Evolutionary conservation across 305 asterid species (phyloP).

Genomic region (Petunia hybrid): DNA sequence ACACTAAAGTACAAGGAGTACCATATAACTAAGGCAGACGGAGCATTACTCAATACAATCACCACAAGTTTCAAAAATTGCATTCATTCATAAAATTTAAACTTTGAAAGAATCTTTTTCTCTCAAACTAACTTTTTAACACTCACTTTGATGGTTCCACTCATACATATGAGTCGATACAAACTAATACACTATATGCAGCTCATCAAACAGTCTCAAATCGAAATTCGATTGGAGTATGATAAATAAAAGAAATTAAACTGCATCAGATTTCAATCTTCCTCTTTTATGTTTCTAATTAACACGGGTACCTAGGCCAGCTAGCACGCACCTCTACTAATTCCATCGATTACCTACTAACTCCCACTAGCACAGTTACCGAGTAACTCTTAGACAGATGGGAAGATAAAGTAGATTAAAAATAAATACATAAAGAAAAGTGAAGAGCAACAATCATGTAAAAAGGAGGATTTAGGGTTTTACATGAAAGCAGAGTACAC

Average conservation of each 20-base stretch:
- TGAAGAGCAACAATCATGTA: neutral
- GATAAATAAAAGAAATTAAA: neutral
- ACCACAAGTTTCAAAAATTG: slow-evolving; percentile 3
- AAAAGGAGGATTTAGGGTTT: slow-evolving; percentile 14
- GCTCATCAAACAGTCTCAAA: neutral
- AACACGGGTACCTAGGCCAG: no score
- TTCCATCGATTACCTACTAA: no score
- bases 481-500: slow-evolving; percentile 15
- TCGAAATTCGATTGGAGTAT: neutral
- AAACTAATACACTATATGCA: neutral
- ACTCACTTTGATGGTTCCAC: neutral
- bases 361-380: no score
- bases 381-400: no score
- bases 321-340: no score
- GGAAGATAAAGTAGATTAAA: no score
- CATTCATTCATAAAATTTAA: neutral
- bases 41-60: neutral
- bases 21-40: neutral
- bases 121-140: slow-evolving; percentile 6
- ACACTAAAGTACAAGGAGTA: neutral
- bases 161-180: neutral
- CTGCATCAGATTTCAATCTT: neutral
- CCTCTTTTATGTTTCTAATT: neutral
- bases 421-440: neutral
- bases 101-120: neutral